A percentile compares a stretch with the other conserved stretches of the same genome.
These are phyloP conservation scores for Medicago lupulina DNA, from an alignment of 306 rosid species.

Conservation along the genomic window DNA sequence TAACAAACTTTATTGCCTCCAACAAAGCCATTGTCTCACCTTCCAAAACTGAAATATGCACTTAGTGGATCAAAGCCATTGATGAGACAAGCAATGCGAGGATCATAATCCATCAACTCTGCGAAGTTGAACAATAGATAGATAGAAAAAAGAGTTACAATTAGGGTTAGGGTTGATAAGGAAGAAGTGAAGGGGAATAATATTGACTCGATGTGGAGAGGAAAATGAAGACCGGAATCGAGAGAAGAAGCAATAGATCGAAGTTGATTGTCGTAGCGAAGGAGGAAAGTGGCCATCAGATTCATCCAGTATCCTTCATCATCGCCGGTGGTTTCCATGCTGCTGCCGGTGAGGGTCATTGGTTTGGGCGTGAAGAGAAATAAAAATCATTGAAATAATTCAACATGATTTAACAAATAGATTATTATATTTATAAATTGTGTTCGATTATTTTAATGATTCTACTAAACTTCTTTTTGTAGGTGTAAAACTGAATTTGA, in stretches of 20 bases:
- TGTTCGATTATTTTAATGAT: too few relatives aligned
- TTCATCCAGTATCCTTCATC: conserved; percentile 41
- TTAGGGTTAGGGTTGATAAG: neutral
- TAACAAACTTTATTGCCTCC: too few relatives aligned
- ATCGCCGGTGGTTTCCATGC: neutral
- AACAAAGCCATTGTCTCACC: too few relatives aligned
- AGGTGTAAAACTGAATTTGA: too few relatives aligned
- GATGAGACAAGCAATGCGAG: conserved; percentile 64
- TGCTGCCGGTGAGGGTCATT: too few relatives aligned
- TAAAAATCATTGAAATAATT: too few relatives aligned
- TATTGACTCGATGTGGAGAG: conserved; percentile 65
- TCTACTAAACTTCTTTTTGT: too few relatives aligned
- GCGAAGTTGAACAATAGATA: conserved; percentile 55
- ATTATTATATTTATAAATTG: too few relatives aligned
- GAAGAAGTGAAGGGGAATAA: neutral
- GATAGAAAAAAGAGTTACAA: neutral
- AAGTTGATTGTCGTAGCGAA: conserved; percentile 60
- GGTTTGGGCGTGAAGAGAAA: conserved; percentile 20
- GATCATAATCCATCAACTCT: conserved; percentile 72
- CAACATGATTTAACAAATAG: too few relatives aligned
- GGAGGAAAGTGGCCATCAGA: conserved; percentile 61
- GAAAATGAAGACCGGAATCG: conserved; percentile 72
- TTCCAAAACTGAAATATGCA: conserved; percentile 55
- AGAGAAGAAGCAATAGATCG: conserved; percentile 64
- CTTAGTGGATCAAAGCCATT: conserved; percentile 68